Conservation (phyloP, 305 asterid species). For the Fraxinus ornus region DNA sequence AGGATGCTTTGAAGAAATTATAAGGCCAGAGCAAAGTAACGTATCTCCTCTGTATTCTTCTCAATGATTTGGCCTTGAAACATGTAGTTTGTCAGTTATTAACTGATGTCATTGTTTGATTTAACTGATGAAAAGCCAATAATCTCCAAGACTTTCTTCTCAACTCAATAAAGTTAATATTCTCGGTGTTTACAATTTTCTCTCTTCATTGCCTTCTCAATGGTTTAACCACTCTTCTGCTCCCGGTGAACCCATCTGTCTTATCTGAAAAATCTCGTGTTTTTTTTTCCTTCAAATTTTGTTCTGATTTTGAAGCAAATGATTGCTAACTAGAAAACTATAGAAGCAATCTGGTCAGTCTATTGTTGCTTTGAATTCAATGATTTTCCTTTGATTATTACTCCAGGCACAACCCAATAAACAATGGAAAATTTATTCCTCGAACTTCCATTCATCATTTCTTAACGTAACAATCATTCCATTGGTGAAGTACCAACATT, state of each 20-base stretch:
- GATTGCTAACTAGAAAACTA: neutral
- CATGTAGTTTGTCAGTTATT: neutral
- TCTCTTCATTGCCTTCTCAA: neutral
- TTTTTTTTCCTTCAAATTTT: neutral
- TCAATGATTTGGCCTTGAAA: neutral
- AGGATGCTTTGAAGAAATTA: neutral
- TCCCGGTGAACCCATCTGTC: neutral
- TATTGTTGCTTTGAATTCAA: neutral
- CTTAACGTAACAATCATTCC: neutral
- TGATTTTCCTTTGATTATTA: neutral
- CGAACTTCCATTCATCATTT: neutral
- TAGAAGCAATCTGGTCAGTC: neutral
- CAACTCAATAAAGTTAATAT: neutral
- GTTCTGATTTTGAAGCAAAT: neutral
- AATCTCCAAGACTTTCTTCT: neutral
- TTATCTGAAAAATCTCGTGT: neutral
- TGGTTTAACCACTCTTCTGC: neutral
- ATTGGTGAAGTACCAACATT: neutral
- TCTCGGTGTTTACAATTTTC: neutral
- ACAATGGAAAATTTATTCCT: neutral
- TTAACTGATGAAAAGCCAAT: neutral
- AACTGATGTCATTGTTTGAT: neutral
- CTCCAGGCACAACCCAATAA: neutral
- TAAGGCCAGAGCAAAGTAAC: neutral
- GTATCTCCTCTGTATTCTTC: neutral